Evolutionary conservation across 2,329 filamentous ascomycete genomes (phyloP).

Genomic region (Fusarium gaditjirri): DNA sequence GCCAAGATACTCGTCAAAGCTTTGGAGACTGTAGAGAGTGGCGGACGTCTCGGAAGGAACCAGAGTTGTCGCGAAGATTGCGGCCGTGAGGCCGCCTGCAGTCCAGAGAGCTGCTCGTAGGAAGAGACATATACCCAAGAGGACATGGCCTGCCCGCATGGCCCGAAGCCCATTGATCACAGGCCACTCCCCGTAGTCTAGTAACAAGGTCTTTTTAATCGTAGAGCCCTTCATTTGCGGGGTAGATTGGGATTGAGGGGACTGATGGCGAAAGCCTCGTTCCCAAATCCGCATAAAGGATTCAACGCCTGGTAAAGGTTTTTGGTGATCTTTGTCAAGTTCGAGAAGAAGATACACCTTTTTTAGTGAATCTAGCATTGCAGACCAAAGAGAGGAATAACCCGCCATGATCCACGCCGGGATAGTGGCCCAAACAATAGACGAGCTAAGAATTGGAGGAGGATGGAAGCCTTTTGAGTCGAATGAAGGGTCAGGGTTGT

Average conservation of each 20-base stretch:
- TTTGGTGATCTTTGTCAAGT: background rate
- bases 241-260: background rate
- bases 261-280: background rate
- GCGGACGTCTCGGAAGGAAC: background rate
- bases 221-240: background rate
- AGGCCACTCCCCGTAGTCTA: background rate
- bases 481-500: background rate
- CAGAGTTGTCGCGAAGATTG: background rate
- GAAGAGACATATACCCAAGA: background rate
- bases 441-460: background rate
- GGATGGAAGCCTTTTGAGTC: background rate
- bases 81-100: background rate
- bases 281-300: rapidly evolving
- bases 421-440: background rate
- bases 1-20: background rate
- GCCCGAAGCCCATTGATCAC: background rate
- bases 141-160: background rate
- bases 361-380: background rate
- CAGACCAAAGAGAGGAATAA: background rate
- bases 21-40: background rate
- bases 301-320: background rate
- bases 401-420: background rate
- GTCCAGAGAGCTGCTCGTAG: background rate
- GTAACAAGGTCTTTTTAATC: background rate
- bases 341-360: background rate